These are phyloP conservation scores for Hirschfeldia incana DNA, from an alignment of 345 rosid genomes.

Conservation along the genomic window DNA sequence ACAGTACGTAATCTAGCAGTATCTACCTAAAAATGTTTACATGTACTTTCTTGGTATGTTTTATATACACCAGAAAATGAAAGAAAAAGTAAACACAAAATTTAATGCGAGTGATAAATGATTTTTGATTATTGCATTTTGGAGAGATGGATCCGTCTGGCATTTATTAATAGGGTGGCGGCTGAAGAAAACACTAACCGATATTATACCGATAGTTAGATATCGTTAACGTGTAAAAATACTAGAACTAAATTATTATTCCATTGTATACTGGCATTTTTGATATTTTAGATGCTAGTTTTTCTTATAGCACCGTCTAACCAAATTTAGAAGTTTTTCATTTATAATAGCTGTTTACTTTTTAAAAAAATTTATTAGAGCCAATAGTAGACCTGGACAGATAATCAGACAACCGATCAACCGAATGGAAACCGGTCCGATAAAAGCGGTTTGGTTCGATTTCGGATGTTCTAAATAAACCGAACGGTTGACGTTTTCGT, in stretches of 20 bases:
- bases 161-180: constrained; percentile 19
- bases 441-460: too few relatives aligned
- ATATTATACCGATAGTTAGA: neutral
- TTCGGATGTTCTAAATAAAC: too few relatives aligned
- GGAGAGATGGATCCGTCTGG: constrained; percentile 17
- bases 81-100: neutral
- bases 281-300: too few relatives aligned
- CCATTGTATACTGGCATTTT: neutral
- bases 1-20: neutral
- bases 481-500: too few relatives aligned
- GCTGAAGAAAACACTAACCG: neutral
- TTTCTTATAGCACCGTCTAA: neutral
- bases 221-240: neutral
- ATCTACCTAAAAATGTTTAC: neutral
- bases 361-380: too few relatives aligned
- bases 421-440: too few relatives aligned
- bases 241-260: neutral
- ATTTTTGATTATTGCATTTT: constrained; percentile 9
- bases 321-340: neutral
- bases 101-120: constrained; percentile 7
- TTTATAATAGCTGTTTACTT: neutral
- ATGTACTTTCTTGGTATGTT: neutral
- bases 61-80: neutral
- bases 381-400: too few relatives aligned
- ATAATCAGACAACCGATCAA: too few relatives aligned